phyloP scores from a whole-genome alignment of 2,329 filamentous ascomycete species.

The Talaromyces islandicus region DNA sequence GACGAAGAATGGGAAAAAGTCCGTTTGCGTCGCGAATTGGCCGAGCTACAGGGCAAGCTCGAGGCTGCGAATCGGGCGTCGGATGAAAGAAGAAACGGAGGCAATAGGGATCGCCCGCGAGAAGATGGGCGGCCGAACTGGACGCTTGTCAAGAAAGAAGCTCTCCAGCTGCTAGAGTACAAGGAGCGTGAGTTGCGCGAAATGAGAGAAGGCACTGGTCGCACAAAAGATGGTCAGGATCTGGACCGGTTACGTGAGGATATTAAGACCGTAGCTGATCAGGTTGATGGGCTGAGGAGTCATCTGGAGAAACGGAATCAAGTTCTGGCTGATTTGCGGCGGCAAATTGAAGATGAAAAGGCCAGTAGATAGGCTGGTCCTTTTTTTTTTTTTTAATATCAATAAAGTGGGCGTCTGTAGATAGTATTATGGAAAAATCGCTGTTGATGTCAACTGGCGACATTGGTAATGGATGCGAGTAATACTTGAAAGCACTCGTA shows the following conservation, averaged over 20 bases:
- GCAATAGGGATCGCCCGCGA: conserved; percentile 40
- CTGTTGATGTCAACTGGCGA: not conserved
- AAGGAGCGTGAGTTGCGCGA: conserved; percentile 73
- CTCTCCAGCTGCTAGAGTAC: conserved; percentile 91
- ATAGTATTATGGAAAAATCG: conserved; percentile 6
- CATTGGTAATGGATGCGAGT: not conserved
- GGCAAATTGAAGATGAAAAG: conserved; percentile 85
- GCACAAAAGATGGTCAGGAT: conserved; percentile 59
- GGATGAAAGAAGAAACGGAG: conserved; percentile 49
- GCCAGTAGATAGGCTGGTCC: conserved; percentile 34
- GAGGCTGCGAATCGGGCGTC: conserved; percentile 71
- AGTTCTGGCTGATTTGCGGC: conserved; percentile 67
- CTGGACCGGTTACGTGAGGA: conserved; percentile 78
- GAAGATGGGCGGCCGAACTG: conserved; percentile 71
- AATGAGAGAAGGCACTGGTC: conserved; percentile 56
- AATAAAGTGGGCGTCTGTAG: not conserved
- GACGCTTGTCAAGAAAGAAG: conserved; percentile 85
- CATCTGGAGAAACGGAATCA: conserved; percentile 74
- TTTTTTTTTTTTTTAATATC: not conserved
- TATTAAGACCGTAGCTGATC: conserved; percentile 82
- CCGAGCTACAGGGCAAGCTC: conserved; percentile 83
- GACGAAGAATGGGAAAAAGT: conserved; percentile 98
- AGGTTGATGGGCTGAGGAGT: conserved; percentile 81
- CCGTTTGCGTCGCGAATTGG: conserved; percentile 82
- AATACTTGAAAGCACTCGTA: not conserved